A percentile compares a stretch with the other conserved stretches of the same genome.
phyloP scores from a whole-genome alignment of 108 stramenopile genomes.

The Schizochytrium sp. region DNA sequence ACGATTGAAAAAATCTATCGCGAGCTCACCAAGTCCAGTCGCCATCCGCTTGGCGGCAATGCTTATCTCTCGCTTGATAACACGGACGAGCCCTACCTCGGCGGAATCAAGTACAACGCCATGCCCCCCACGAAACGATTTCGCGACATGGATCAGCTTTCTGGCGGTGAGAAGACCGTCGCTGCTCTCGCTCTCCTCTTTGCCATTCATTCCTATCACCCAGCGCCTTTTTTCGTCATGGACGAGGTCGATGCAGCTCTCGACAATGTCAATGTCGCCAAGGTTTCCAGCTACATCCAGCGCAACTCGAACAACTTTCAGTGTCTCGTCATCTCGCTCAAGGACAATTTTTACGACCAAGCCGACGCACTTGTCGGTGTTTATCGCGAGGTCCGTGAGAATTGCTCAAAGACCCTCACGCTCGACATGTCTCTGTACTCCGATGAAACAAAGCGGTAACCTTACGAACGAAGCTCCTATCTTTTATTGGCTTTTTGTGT shows the following conservation, averaged over 20 bases:
- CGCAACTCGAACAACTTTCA: slow-evolving; percentile 57
- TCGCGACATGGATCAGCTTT: slow-evolving; percentile 97
- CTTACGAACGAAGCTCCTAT: neutral
- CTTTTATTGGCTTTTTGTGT: no score
- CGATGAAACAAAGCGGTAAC: neutral
- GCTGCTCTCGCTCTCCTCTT: slow-evolving; percentile 95
- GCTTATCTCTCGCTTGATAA: slow-evolving; percentile 80
- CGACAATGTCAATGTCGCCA: slow-evolving; percentile 85
- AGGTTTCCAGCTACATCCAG: slow-evolving; percentile 94
- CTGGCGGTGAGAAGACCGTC: slow-evolving; percentile 99
- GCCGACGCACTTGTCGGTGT: slow-evolving; percentile 79
- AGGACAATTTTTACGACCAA: slow-evolving; percentile 90
- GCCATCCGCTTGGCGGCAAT: slow-evolving; percentile 85
- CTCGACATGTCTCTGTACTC: slow-evolving; percentile 2
- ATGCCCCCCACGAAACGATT: slow-evolving; percentile 99
- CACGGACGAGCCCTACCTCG: slow-evolving; percentile 85
- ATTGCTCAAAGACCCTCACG: slow-evolving; percentile 10
- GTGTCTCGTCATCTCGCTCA: slow-evolving; percentile 96
- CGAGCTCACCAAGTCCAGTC: slow-evolving; percentile 79
- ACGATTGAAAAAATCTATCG: slow-evolving; percentile 84
- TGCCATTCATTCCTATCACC: slow-evolving; percentile 88
- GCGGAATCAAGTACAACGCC: slow-evolving; percentile 95
- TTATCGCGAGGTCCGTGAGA: slow-evolving; percentile 55
- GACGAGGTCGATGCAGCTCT: slow-evolving; percentile 80
- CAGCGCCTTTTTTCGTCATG: slow-evolving; percentile 57